Conservation (phyloP, 768 basidiomycete species). For the Lactarius evosmus region DNA sequence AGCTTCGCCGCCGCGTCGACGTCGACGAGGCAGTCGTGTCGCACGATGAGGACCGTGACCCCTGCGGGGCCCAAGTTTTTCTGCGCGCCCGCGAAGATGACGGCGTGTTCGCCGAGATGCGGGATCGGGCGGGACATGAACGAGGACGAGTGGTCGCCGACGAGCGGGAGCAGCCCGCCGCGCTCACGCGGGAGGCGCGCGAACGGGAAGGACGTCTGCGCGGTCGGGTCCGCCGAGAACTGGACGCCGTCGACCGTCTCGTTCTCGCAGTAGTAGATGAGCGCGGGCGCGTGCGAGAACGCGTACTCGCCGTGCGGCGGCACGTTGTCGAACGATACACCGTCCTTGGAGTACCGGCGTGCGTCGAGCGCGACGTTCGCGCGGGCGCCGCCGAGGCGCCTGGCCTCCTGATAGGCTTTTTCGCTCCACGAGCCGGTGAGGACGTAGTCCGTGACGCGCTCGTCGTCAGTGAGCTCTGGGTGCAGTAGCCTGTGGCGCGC, state of each 20-base stretch:
- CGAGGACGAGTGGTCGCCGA: constrained; percentile 93
- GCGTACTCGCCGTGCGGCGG: constrained; percentile 69
- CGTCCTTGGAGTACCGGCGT: constrained; percentile 56
- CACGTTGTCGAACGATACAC: constrained; percentile 74
- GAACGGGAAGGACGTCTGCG: constrained; percentile 77
- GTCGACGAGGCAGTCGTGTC: constrained; percentile 91
- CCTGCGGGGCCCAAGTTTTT: constrained; percentile 98
- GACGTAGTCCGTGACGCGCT: constrained; percentile 78
- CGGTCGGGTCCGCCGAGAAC: constrained; percentile 58
- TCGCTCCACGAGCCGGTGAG: constrained; percentile 92
- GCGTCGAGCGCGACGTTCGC: constrained; percentile 74
- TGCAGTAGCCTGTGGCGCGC: constrained; percentile 77
- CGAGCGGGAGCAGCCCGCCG: constrained; percentile 65
- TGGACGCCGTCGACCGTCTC: constrained; percentile 97
- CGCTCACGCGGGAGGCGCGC: constrained; percentile 51
- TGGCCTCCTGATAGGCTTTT: constrained; percentile 81
- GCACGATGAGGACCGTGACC: constrained; percentile 87
- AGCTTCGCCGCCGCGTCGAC: constrained; percentile 73
- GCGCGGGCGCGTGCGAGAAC: constrained; percentile 78
- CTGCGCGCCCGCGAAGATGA: constrained; percentile 96
- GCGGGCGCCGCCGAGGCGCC: constrained; percentile 54
- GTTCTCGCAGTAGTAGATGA: constrained; percentile 99
- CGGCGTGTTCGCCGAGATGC: constrained; percentile 80
- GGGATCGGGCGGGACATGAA: constrained; percentile 96
- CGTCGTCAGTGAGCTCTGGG: constrained; percentile 52